Conservation (phyloP, 495 filamentous ascomycete species). For the Usnea hakonensis region DNA sequence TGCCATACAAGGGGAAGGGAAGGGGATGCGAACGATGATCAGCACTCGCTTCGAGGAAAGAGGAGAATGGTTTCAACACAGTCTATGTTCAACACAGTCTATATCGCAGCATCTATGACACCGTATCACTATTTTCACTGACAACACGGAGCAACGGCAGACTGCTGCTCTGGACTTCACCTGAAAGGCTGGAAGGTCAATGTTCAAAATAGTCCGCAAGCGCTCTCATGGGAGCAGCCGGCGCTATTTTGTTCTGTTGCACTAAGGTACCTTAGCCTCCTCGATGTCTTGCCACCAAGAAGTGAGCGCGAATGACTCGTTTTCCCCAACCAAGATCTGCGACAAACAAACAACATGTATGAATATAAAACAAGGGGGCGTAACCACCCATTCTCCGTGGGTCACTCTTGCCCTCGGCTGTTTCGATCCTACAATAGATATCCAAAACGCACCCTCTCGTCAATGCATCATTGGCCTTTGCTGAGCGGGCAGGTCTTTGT, state of each 20-base stretch:
- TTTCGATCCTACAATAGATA: neutral
- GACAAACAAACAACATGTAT: neutral
- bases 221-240: constrained; percentile 4
- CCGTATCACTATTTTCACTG: too few relatives aligned
- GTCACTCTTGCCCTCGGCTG: neutral
- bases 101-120: too few relatives aligned
- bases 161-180: too few relatives aligned
- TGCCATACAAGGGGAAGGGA: too few relatives aligned
- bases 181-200: too few relatives aligned
- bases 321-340: neutral
- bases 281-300: constrained; percentile 3
- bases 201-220: constrained; percentile 4
- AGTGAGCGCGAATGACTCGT: constrained; percentile 10
- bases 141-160: neutral
- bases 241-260: constrained; percentile 1
- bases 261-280: too few relatives aligned
- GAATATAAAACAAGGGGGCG: neutral
- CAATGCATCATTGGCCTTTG: neutral
- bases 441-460: neutral
- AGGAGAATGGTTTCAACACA: too few relatives aligned
- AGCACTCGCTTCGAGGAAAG: too few relatives aligned
- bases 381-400: neutral
- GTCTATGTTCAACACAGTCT: too few relatives aligned
- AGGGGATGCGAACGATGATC: neutral
- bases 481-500: constrained; percentile 2